Evolutionary conservation across 306 rosid genomes (phyloP).

Genomic region (Castanea crenata): DNA sequence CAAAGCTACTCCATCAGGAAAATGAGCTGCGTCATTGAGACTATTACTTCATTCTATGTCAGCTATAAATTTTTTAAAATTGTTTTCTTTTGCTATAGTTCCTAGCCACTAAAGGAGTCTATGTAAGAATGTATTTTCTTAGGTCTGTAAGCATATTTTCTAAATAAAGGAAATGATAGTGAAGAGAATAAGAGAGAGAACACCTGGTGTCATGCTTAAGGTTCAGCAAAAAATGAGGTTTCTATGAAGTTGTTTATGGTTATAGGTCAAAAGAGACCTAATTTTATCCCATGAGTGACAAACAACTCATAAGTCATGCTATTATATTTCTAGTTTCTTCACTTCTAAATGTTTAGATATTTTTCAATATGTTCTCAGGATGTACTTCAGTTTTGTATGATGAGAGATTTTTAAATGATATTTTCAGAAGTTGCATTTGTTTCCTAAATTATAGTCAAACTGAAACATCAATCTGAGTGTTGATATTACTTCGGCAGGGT

Average conservation of each 20-base stretch:
- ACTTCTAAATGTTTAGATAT: not conserved
- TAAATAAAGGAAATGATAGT: not conserved
- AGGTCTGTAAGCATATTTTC: not conserved
- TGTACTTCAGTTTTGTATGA: not conserved
- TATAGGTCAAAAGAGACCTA: not conserved
- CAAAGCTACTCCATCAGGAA: not conserved
- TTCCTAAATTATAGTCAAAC: not conserved
- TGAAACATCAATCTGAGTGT: not conserved
- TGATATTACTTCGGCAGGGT: slow-evolving; percentile 55
- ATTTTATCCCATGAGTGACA: not conserved
- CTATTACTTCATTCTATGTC: not conserved
- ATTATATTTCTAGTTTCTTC: not conserved
- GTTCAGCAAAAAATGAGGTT: not conserved
- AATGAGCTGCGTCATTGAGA: not conserved
- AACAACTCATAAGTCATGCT: not conserved
- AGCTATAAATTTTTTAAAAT: not conserved
- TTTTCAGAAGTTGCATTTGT: not conserved
- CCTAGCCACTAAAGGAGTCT: not conserved
- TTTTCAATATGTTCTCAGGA: not conserved
- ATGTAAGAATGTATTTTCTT: not conserved
- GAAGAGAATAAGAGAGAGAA: not conserved
- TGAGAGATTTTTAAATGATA: not conserved
- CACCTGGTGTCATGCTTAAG: not conserved
- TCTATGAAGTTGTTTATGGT: not conserved
- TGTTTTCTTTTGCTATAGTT: not conserved